Evolutionary conservation across 352 stramenopile species (phyloP).

Genomic region (Globisporangium solare): DNA sequence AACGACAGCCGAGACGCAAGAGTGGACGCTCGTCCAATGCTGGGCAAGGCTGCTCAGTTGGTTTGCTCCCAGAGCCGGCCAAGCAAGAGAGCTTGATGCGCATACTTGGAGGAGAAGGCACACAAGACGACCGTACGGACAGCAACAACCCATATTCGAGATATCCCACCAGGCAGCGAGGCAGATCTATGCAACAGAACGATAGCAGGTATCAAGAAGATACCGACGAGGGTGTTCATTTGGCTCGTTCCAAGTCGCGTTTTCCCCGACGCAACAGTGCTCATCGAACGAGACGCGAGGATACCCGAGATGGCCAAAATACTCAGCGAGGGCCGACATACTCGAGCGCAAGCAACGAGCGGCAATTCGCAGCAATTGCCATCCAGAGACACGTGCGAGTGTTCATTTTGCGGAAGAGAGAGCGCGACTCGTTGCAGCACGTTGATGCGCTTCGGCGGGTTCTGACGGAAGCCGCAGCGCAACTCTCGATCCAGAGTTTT

Average conservation of each 20-base stretch:
- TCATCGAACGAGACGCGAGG: not conserved
- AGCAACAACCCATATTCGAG: no score
- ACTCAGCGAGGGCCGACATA: not conserved
- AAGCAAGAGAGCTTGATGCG: no score
- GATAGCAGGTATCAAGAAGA: no score
- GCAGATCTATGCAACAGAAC: no score
- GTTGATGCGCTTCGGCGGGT: constrained; percentile 8
- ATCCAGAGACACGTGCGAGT: constrained; percentile 23
- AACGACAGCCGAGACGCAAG: not conserved
- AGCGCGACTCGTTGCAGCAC: constrained; percentile 12
- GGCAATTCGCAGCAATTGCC: constrained; percentile 13
- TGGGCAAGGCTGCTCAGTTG: no score
- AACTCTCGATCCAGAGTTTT: constrained; percentile 2
- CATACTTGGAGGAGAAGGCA: no score
- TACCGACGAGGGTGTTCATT: no score
- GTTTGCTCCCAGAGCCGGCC: no score
- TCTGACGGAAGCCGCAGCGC: constrained; percentile 3
- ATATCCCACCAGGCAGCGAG: no score
- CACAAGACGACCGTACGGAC: no score
- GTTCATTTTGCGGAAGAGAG: constrained; percentile 18
- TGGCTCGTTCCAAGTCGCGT: no score
- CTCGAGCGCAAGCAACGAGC: constrained; percentile 6
- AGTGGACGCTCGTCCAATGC: not conserved
- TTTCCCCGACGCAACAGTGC: no score
- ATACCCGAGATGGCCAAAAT: not conserved